Base-by-base conservation (phyloP, 768 basidiomycete genomes). In the Boletus pseudopeckii region DNA sequence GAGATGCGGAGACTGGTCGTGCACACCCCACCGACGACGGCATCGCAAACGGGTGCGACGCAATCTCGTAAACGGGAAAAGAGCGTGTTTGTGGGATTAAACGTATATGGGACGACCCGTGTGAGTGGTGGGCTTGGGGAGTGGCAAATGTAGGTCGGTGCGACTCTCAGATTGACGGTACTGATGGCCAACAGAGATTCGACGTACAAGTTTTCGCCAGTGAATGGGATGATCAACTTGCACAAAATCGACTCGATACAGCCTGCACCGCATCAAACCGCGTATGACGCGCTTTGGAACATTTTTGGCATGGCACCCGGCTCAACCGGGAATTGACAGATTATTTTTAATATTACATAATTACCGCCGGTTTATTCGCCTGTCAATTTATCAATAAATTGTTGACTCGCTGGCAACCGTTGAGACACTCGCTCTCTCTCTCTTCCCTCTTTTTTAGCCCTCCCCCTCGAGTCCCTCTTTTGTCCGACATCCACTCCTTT, bases 231-330 rank as follows among this genome's bases (percentile, higher is more conserved):
- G 39, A 83, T 92, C 50, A 69, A 81, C 45, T 60, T 75, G 45
- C 90, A 92, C 63, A 74, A 74, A 44, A 74, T 92, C 45, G 80
- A 91, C 64, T 85, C 84, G n/a, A 90, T 92, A 44, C 79, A 84
- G 42, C 90, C 90, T 0, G 84, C 85, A 1, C 90, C 90, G 4
- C 86, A 88, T 62, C 75, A 82, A 45, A 79, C 84, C 0, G 85
- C 85, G 3, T 89, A 85, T 62, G 82, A 86, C 51, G 78, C 84
- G 2, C 72, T 90, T 1, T 73, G 78, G 17, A 8, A 28, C 28
- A 2, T 28, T 28, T 28, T 28, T 28, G 28, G 28, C 28, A 28
- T 61, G 15, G 30, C 9, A 32, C 30, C 30, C 10, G 30, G 30
- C 58, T 59, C 14, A 5, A 33, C 9, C 45, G 43, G 54, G 20